A percentile compares a stretch with the other conserved stretches of the same genome.
Conservation (phyloP, 805 yeast genomes). For the Starmerella riodocensis region DNA sequence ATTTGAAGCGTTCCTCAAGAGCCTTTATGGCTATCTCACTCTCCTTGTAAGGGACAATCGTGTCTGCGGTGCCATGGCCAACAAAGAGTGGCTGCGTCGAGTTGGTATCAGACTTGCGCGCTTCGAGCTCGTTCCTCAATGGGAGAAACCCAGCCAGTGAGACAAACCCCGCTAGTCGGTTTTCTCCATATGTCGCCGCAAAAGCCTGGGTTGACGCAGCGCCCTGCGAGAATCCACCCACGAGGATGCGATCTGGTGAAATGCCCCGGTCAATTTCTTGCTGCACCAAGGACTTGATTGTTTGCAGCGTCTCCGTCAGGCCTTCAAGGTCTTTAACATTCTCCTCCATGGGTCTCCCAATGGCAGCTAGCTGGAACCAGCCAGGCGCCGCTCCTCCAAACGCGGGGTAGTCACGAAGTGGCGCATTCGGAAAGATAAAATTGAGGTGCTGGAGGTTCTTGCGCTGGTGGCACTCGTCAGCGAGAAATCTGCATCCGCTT, state of each 20-base stretch:
- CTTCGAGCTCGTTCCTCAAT: conserved; percentile 15
- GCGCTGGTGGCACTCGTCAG: conserved; percentile 39
- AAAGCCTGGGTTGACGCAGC: conserved; percentile 53
- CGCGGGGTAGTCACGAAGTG: conserved; percentile 51
- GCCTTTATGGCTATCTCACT: conserved; percentile 24
- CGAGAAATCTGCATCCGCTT: conserved; percentile 74
- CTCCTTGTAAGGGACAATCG: conserved; percentile 37
- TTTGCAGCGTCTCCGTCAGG: conserved; percentile 25
- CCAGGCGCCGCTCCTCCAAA: conserved; percentile 58
- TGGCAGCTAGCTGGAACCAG: conserved; percentile 65
- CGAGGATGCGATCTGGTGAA: conserved; percentile 42
- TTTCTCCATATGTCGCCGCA: conserved; percentile 19
- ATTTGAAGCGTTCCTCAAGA: conserved; percentile 32
- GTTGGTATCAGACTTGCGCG: conserved; percentile 30
- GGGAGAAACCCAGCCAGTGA: conserved; percentile 65
- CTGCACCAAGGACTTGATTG: conserved; percentile 24
- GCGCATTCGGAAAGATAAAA: conserved; percentile 88
- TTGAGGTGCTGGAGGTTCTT: conserved; percentile 42
- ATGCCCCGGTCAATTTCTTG: conserved; percentile 28
- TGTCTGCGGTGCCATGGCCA: conserved; percentile 78
- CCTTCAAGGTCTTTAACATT: conserved; percentile 30
- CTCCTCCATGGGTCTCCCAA: conserved; percentile 16
- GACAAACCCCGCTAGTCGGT: conserved; percentile 65
- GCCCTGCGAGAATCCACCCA: conserved; percentile 96
- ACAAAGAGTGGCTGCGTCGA: conserved; percentile 63